Base-by-base conservation (phyloP, 495 filamentous ascomycete genomes). In the Neohortaea acidophila region DNA sequence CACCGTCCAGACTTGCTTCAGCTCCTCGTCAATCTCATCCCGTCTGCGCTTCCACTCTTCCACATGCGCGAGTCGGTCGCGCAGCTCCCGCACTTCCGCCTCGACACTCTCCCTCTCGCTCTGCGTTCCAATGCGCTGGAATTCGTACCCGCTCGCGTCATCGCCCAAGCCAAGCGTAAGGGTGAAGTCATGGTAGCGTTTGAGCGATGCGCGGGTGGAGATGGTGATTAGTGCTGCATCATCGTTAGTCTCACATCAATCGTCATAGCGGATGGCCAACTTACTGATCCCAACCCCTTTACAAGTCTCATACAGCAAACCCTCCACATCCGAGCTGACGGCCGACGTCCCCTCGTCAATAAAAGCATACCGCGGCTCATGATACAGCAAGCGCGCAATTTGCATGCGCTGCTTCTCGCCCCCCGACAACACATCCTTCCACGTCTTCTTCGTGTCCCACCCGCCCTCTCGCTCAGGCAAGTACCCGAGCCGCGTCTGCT, bases 351-450 rank as follows among this genome's bases (percentile, higher is more conserved):
- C 89, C 56, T 99, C 91, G 42, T 99, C 91, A 30, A 96, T 73
- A 47, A 99, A 77, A 2, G 84, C 91, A 51, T 86, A 96, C 30
- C 81, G 66, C 19, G 89, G 89, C 59, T 96, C 85, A 52, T 96
- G 91, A 56, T 99, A 96, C 45, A 94, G 64, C 17, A 96, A 53
- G 33, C 91, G 66, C 6, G 91, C 91, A 49, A 96, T 80, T 6
- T 73, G 83, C 65, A 96, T 78, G 18, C 91, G 66, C 59, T 99
- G 91, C 62, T 99, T 99, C 65, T 99, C 91, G n/a, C 91, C 91
- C 9, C 91, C 91, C 43, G 77, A 84, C 13, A 99, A 59, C 8
- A 99, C 83, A 51, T 96, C 89, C 62, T 96, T 94, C 91, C 91
- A 99, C 48, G 92, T 89, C 60, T 99, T 96, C 19, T 81, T 66